Evolutionary conservation across 768 basidiomycete species (phyloP), one percentile per base, ranked within the genome.

Genomic region (Suillus subaureus): DNA sequence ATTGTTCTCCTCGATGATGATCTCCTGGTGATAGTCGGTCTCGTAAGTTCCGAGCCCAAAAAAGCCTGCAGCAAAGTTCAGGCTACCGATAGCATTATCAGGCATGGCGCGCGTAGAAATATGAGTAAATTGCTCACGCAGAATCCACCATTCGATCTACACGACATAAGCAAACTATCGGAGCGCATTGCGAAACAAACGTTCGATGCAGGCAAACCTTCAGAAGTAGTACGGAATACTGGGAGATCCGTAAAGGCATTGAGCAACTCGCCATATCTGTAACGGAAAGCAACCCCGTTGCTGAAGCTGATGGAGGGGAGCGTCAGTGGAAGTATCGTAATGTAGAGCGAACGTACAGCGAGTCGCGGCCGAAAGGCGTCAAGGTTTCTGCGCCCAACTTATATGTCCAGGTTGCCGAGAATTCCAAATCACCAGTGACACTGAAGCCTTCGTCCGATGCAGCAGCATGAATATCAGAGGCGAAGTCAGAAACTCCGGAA

Each of bases 41-140:
- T 64, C 73, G 39, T 81, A 84, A 5, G 73, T 75, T 33, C 81
- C 81, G 33, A 83, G 74, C 9, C 80, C 81, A 60, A 81, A 82
- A 76, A 83, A 83, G n/a, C 84, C 84, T 9, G 83, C 80, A 1
- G 83, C 83, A 69, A 85, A 85, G 70, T 85, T 82, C 57, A 83
- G 76, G 12, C 74, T 77, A 40, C 12, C 3, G 15, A 23, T 43
- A 33, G 23, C 6, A 39, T 33, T 45, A 56, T 40, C 8, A 1
- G 79, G 73, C 2, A 28, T 11, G 47, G 75, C 74, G 4, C 73
- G 75, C 31, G 13, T 43, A 12, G 18, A 66, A 43, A 6, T 18
- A 42, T 49, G 35, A 33, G 5, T 42, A 16, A 47, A 43, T 45
- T n/a, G 23, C 64, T 61, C 63, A 75, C 75, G 77, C 78, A 28